These are phyloP conservation scores for Ogataea dorogensis DNA, from an alignment of 805 yeast genomes.

Conservation along the genomic window DNA sequence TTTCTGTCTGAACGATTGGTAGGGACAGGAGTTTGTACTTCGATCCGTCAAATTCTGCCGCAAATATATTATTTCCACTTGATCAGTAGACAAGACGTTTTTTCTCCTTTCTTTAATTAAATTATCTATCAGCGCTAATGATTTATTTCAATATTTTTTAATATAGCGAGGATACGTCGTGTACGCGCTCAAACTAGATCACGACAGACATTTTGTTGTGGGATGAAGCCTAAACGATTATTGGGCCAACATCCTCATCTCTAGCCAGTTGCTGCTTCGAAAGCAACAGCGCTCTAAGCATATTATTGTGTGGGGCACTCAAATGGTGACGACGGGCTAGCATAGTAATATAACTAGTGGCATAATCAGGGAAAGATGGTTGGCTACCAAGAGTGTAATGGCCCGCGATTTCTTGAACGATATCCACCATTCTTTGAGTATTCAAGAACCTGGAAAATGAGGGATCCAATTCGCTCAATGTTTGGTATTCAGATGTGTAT, in stretches of 20 bases:
- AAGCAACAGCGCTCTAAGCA: not conserved
- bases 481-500: slow-evolving; percentile 5
- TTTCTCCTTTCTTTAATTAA: slow-evolving; percentile 5
- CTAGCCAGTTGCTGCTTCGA: slow-evolving; percentile 1
- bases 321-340: slow-evolving; percentile 4
- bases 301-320: slow-evolving; percentile 1
- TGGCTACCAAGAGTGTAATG: not conserved
- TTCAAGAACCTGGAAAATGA: slow-evolving; percentile 17
- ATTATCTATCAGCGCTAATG: slow-evolving; percentile 9
- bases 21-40: not conserved
- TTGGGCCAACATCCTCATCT: slow-evolving; percentile 1
- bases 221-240: slow-evolving; percentile 1
- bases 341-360: slow-evolving; percentile 9
- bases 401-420: slow-evolving; percentile 10
- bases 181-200: slow-evolving; percentile 3
- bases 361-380: slow-evolving; percentile 3
- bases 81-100: slow-evolving; percentile 3
- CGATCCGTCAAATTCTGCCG: not conserved
- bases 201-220: slow-evolving; percentile 3
- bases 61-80: slow-evolving; percentile 2
- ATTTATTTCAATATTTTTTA: slow-evolving; percentile 1
- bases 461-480: slow-evolving; percentile 16
- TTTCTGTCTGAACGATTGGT: not conserved
- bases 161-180: slow-evolving; percentile 8
- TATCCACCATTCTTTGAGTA: slow-evolving; percentile 14